Evolutionary conservation across 805 yeast species (phyloP).

Genomic region (Schwanniomyces pseudopolymorphus): DNA sequence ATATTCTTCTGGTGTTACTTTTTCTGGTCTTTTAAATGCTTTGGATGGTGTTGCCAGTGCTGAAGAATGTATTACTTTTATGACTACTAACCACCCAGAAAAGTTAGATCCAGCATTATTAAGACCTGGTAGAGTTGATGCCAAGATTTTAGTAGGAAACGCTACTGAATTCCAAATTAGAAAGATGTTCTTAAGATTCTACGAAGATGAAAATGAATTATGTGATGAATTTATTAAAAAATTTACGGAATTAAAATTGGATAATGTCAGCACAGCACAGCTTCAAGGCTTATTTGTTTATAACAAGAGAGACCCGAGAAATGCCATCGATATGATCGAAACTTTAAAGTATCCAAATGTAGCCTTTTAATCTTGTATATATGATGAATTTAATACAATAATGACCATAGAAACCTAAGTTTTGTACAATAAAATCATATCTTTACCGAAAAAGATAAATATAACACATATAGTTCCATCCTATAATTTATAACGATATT

Average conservation of each 20-base stretch:
- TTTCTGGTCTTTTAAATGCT: constrained; percentile 90
- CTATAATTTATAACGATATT: too few species aligned
- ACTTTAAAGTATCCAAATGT: constrained; percentile 35
- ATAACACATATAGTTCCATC: too few species aligned
- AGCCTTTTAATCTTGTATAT: constrained; percentile 10
- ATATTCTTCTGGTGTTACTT: constrained; percentile 85
- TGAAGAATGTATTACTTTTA: constrained; percentile 92
- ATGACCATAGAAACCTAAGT: not conserved
- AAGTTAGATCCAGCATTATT: constrained; percentile 87
- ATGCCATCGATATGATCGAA: constrained; percentile 67
- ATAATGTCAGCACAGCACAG: constrained; percentile 81
- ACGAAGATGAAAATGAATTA: constrained; percentile 56
- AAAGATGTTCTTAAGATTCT: constrained; percentile 85
- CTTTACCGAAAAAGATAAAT: too few species aligned
- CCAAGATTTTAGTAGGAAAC: constrained; percentile 76
- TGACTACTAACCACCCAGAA: constrained; percentile 98
- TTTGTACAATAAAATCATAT: too few species aligned
- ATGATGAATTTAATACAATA: not conserved
- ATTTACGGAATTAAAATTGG: constrained; percentile 45
- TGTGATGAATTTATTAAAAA: constrained; percentile 53
- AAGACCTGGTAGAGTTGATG: constrained; percentile 94
- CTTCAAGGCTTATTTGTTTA: constrained; percentile 93
- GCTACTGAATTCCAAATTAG: constrained; percentile 82
- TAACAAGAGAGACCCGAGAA: constrained; percentile 78
- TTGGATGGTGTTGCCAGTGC: constrained; percentile 97